Conservation (phyloP, 83 land plant species). For the Picea abies region DNA sequence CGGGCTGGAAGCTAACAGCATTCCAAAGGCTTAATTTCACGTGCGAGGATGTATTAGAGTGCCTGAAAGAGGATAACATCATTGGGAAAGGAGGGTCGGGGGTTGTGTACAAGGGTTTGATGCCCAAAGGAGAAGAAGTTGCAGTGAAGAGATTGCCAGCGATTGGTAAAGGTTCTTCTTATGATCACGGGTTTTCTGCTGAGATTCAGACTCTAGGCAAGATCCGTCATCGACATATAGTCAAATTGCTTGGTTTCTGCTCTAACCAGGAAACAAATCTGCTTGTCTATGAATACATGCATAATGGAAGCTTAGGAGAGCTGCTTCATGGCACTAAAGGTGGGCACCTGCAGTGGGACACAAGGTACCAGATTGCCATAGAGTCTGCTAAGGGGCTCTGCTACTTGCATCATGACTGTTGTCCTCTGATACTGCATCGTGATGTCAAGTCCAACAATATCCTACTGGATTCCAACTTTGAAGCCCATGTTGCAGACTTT, state of each 20-base stretch:
- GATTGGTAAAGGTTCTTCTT: conserved; percentile 31
- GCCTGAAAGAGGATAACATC: conserved; percentile 69
- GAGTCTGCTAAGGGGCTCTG: conserved; percentile 87
- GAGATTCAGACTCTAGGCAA: conserved; percentile 84
- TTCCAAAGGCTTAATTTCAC: conserved; percentile 62
- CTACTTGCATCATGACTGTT: conserved; percentile 93
- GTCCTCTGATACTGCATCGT: conserved; percentile 79
- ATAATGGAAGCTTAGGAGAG: conserved; percentile 91
- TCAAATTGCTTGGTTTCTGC: conserved; percentile 76
- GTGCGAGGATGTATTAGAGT: conserved; percentile 52
- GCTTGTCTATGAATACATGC: conserved; percentile 92
- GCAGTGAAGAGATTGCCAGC: conserved; percentile 72
- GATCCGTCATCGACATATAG: conserved; percentile 86
- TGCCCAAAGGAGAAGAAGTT: conserved; percentile 47
- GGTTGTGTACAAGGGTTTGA: conserved; percentile 61
- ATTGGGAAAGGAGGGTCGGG: conserved; percentile 83
- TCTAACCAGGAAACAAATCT: conserved; percentile 77
- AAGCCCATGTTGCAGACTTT: conserved; percentile 94
- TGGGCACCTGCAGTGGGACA: conserved; percentile 66
- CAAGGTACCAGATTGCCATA: conserved; percentile 71
- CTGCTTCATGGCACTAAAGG: conserved; percentile 78
- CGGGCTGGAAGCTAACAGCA: conserved; percentile 59
- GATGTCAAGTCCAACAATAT: conserved; percentile 95
- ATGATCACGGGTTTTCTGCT: conserved; percentile 75
- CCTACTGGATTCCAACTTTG: conserved; percentile 67